Percentiles rank a stretch among this genome's conserved stretches.
These are phyloP conservation scores for Bipolaris zeicola DNA, from an alignment of 2,329 filamentous ascomycete species.

Conservation along the genomic window DNA sequence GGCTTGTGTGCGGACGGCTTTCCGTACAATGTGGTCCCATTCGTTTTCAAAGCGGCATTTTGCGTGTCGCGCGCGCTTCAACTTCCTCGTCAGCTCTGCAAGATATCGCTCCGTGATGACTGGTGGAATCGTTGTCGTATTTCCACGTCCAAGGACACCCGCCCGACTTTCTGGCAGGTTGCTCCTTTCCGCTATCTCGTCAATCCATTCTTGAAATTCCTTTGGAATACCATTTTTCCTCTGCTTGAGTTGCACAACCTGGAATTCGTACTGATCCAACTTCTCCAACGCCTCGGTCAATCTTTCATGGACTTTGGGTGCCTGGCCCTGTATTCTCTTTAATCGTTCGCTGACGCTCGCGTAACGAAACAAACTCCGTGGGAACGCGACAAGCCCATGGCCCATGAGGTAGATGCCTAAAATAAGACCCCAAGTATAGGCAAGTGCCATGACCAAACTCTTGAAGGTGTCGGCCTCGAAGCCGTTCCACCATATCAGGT, in stretches of 20 bases:
- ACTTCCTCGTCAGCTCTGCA: conserved; percentile 81
- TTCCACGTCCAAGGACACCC: conserved; percentile 26
- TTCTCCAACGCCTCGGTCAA: conserved; percentile 82
- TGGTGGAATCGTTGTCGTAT: conserved; percentile 65
- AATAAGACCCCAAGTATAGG: conserved; percentile 90
- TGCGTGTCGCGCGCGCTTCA: conserved; percentile 81
- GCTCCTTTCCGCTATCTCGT: conserved; percentile 82
- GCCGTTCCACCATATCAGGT: conserved; percentile 80
- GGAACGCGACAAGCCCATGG: conserved; percentile 91
- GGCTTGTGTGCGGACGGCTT: conserved; percentile 75
- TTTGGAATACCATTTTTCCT: conserved; percentile 78
- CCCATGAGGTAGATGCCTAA: conserved; percentile 98
- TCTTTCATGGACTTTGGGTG: conserved; percentile 82
- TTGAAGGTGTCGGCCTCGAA: conserved; percentile 76
- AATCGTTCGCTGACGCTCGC: conserved; percentile 77
- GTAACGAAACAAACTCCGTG: conserved; percentile 77
- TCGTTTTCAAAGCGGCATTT: conserved; percentile 82
- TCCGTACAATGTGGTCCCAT: conserved; percentile 79
- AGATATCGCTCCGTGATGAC: conserved; percentile 93
- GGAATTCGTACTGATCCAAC: conserved; percentile 79
- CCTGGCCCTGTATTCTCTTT: conserved; percentile 75
- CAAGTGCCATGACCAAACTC: conserved; percentile 85
- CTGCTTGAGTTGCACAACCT: conserved; percentile 77
- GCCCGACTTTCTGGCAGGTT: conserved; percentile 67
- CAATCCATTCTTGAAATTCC: conserved; percentile 91